A percentile compares a stretch with the other conserved stretches of the same genome.
Evolutionary conservation across 192 early-diverging fungal genomes (phyloP).

Genomic region (Podila clonocystis): DNA sequence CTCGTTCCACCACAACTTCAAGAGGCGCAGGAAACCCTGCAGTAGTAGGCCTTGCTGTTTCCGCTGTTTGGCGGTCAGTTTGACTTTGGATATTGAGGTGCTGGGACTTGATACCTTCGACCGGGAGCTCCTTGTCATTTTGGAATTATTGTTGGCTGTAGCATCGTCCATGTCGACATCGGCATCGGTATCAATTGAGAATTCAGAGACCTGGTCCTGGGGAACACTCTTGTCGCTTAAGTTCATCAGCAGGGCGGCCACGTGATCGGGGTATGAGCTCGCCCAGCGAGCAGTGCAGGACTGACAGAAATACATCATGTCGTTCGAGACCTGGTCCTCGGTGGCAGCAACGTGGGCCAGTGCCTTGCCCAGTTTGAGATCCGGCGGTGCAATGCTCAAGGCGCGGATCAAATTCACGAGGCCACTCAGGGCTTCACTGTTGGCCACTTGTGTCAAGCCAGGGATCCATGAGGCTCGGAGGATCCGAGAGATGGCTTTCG

Average conservation of each 20-base stretch:
- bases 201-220: conserved; percentile 8
- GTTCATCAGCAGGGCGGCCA: conserved; percentile 16
- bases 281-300: conserved; percentile 13
- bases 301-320: conserved; percentile 35
- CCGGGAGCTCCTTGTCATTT: conserved; percentile 8
- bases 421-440: conserved; percentile 60
- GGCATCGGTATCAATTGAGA: not conserved
- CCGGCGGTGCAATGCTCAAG: conserved; percentile 18
- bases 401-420: conserved; percentile 55
- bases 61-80: conserved; percentile 28
- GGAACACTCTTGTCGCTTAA: conserved; percentile 30
- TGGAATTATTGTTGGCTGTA: not conserved
- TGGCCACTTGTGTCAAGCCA: not conserved
- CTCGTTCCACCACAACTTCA: conserved; percentile 22
- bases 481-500: conserved; percentile 5
- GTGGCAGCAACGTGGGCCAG: conserved; percentile 16
- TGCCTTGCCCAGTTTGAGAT: conserved; percentile 13
- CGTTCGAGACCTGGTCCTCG: conserved; percentile 11
- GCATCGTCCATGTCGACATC: conserved; percentile 28
- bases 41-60: conserved; percentile 29
- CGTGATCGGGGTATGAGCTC: conserved; percentile 24
- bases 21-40: conserved; percentile 7
- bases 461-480: conserved; percentile 26
- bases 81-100: conserved; percentile 6
- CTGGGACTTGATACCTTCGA: not conserved